These are phyloP conservation scores for Aulographum hederae DNA, from an alignment of 2,329 filamentous ascomycete genomes.

Conservation along the genomic window DNA sequence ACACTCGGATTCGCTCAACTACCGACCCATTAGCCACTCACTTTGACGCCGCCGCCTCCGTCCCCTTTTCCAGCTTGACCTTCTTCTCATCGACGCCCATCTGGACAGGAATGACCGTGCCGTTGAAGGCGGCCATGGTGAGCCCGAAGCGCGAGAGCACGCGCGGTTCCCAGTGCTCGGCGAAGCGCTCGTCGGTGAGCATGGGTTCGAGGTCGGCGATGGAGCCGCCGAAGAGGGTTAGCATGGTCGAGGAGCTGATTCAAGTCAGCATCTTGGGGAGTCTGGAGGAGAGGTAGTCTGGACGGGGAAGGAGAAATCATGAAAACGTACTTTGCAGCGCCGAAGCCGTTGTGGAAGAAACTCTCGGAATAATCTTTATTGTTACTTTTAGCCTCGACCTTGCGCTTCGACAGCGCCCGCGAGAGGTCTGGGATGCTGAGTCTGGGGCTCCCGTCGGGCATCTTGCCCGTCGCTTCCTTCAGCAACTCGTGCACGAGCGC, in stretches of 20 bases:
- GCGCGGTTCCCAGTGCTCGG: conserved; percentile 22
- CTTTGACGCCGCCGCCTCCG: background rate
- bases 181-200: conserved; percentile 21
- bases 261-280: too few species aligned
- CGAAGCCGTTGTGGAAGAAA: conserved; percentile 21
- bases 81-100: conserved; percentile 15
- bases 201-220: conserved; percentile 20
- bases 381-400: conserved; percentile 15
- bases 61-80: background rate
- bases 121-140: conserved; percentile 24
- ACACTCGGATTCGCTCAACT: too few species aligned
- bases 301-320: too few species aligned
- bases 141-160: conserved; percentile 18
- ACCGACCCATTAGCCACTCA: too few species aligned
- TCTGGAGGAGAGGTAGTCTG: too few species aligned
- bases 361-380: conserved; percentile 18
- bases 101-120: conserved; percentile 21
- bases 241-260: conserved; percentile 21
- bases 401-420: conserved; percentile 14
- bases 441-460: conserved; percentile 12
- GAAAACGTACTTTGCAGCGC: conserved; percentile 19
- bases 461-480: conserved; percentile 16
- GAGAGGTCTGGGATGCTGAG: conserved; percentile 20
- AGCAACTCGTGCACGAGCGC: conserved; percentile 17
- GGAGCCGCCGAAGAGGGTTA: conserved; percentile 21